Evolutionary conservation across 2,329 filamentous ascomycete genomes (phyloP), one percentile per base, ranked within the genome.

Genomic region (Fusarium chuoi): DNA sequence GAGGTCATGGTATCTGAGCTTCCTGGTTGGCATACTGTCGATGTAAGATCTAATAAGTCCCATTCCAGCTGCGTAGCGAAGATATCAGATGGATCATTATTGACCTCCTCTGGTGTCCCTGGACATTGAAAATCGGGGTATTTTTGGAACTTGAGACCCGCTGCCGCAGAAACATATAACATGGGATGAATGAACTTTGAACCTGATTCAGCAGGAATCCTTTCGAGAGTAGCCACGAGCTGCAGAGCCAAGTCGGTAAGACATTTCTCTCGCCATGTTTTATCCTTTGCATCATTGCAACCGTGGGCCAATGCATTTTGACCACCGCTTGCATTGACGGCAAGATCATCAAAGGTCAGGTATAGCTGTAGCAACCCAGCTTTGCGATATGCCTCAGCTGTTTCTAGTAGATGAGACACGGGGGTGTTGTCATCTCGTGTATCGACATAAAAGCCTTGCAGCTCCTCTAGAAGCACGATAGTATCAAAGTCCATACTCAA

Each of bases 191-290:
- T 41, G 22, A 41, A 41, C 39, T 41, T 41, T 22, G 39, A 41
- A n/a, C 39, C 39, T 15, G 22, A 41, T n/a, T n/a, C 13, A 41
- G 39, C 22, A 15, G 39, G 39, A 10, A 41, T 41, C 6, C 39
- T 41, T 6, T n/a, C 22, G 10, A 41, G 22, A n/a, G 22, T 41
- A 41, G 22, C 39, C 13, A 41, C 39, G 0, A n/a, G 39, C 39
- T 41, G 39, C 6, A 41, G 3, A 15, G 39, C 10, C 13, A 41
- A 41, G 39, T 41, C 39, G 8, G 4, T n/a, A 15, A 41, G 39
- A 15, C 8, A 41, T 1, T 0, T n/a, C 15, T 41, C 39, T n/a
- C 22, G 39, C 14, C 5, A 41, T 0, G 3, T 41, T 41, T n/a
- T 9, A n/a, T 15, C 39, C 8, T 15, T 4, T 15, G 39, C 39